These are phyloP conservation scores for Trichosanthes cucumerina DNA, from an alignment of 306 rosid genomes.

Conservation along the genomic window DNA sequence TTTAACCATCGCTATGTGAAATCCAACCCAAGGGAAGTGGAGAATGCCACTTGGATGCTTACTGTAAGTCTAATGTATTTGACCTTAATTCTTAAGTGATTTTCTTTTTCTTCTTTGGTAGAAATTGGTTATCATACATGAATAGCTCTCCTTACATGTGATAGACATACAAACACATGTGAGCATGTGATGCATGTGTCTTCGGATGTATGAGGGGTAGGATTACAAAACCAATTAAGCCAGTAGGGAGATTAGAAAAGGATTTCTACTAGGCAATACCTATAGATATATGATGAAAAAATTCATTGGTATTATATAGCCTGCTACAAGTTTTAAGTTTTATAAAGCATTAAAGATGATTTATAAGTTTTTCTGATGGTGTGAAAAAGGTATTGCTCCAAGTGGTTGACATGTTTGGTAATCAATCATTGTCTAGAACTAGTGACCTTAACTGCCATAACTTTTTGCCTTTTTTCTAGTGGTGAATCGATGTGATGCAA, in stretches of 20 bases:
- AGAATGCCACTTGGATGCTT: conserved; percentile 99
- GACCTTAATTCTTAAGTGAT: neutral
- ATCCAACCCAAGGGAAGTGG: conserved; percentile 97
- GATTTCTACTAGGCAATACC: neutral
- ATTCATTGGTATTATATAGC: neutral
- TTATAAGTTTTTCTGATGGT: neutral
- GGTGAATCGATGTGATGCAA: neutral
- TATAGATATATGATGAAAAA: neutral
- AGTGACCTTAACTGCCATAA: neutral
- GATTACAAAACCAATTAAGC: neutral
- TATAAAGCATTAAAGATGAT: neutral
- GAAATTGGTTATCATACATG: neutral
- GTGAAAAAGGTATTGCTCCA: neutral
- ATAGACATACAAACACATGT: neutral
- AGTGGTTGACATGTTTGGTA: neutral
- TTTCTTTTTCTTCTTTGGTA: neutral
- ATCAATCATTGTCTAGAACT: neutral
- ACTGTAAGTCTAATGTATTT: conserved; percentile 51
- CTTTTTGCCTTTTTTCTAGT: neutral
- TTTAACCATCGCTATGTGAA: conserved; percentile 97
- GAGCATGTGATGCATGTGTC: neutral
- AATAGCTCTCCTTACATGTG: neutral
- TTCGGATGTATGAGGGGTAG: neutral
- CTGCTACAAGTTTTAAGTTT: neutral
- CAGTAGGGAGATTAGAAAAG: neutral